phyloP scores from a whole-genome alignment of 495 filamentous ascomycete species.

The Penicillium cosmopolitanum region DNA sequence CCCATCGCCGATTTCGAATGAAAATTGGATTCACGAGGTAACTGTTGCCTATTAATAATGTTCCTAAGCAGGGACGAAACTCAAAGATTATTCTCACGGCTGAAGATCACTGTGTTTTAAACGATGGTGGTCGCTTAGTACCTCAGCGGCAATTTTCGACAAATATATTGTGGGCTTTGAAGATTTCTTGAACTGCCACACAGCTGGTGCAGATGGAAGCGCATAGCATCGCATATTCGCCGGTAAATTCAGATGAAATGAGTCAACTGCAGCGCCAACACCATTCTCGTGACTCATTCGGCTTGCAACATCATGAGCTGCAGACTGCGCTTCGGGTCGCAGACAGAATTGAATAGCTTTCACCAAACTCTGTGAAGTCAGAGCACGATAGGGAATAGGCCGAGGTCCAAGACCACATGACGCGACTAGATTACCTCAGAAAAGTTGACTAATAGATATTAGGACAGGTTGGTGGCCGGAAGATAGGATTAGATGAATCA shows the following conservation, averaged over 20 bases:
- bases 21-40: too few species aligned
- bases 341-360: constrained; percentile 73
- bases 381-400: constrained; percentile 47
- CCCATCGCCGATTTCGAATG: constrained; percentile 44
- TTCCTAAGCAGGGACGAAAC: too few species aligned
- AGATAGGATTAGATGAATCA: constrained; percentile 42
- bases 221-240: constrained; percentile 71
- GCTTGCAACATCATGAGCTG: constrained; percentile 61
- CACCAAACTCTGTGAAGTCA: constrained; percentile 66
- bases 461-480: too few species aligned
- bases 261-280: constrained; percentile 68
- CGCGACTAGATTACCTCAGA: constrained; percentile 79
- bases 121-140: constrained; percentile 60
- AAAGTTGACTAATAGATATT: constrained; percentile 70
- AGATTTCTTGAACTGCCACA: constrained; percentile 63
- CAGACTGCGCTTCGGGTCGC: constrained; percentile 55
- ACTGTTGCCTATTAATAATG: too few species aligned
- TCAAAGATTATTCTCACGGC: too few species aligned
- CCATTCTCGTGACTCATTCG: constrained; percentile 71
- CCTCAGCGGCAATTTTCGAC: constrained; percentile 66
- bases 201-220: constrained; percentile 64
- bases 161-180: constrained; percentile 56
- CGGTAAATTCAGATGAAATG: constrained; percentile 69
- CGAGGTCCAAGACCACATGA: constrained; percentile 18
- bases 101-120: constrained; percentile 68